Percentiles rank a stretch among this genome's conserved stretches.
phyloP scores from a whole-genome alignment of 306 rosid species.

The Cucurbita moschata region DNA sequence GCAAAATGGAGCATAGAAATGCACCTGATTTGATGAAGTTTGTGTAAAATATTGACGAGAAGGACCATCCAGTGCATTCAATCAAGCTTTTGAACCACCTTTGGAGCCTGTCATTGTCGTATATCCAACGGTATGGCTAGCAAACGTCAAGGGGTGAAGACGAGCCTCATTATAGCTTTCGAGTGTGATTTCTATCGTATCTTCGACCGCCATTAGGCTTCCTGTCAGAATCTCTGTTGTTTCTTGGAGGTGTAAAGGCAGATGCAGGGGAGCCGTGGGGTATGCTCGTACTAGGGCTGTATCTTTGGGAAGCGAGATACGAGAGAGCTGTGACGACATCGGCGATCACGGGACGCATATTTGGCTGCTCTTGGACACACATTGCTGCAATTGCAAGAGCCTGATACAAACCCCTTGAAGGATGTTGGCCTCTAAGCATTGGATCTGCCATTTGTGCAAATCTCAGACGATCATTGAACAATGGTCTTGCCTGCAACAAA shows the following conservation, averaged over 20 bases:
- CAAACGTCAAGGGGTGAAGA: not conserved
- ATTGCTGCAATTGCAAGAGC: slow-evolving; percentile 85
- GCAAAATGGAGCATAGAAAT: slow-evolving; percentile 4
- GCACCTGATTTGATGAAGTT: slow-evolving; percentile 1
- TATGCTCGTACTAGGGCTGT: slow-evolving; percentile 31
- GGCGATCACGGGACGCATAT: slow-evolving; percentile 72
- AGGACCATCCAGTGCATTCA: not conserved
- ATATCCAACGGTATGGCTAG: not conserved
- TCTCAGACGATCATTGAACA: slow-evolving; percentile 50
- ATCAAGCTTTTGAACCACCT: not conserved
- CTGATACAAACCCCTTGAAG: slow-evolving; percentile 67
- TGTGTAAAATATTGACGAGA: not conserved
- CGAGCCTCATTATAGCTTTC: slow-evolving; percentile 7
- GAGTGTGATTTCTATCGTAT: slow-evolving; percentile 10
- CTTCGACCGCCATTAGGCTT: slow-evolving; percentile 21
- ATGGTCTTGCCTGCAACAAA: slow-evolving; percentile 61
- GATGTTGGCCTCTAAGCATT: slow-evolving; percentile 72
- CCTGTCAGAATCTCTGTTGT: slow-evolving; percentile 28
- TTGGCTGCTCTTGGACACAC: slow-evolving; percentile 89
- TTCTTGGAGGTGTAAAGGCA: slow-evolving; percentile 53
- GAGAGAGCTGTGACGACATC: slow-evolving; percentile 88
- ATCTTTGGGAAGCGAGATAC: slow-evolving; percentile 70
- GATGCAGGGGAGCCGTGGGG: slow-evolving; percentile 43
- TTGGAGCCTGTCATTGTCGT: not conserved
- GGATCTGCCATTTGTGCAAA: slow-evolving; percentile 75